phyloP scores from a whole-genome alignment of 208 protist genomes.

The Acanthamoeba sp. region DNA sequence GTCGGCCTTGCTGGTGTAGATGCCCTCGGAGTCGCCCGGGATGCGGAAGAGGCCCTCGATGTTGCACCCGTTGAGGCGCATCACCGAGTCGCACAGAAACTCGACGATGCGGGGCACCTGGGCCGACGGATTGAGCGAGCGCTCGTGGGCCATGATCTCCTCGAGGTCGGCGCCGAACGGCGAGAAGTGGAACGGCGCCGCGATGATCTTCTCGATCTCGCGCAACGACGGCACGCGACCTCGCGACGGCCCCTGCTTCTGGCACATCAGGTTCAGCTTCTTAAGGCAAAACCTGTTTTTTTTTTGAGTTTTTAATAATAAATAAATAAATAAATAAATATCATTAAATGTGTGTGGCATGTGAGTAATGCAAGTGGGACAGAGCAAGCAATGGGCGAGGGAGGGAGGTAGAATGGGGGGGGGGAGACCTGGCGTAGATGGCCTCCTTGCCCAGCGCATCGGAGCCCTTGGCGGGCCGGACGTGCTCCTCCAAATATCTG shows the following conservation, averaged over 20 bases:
- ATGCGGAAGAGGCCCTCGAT: slow-evolving; percentile 64
- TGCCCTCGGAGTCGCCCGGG: slow-evolving; percentile 10
- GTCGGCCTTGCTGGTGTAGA: slow-evolving; percentile 60
- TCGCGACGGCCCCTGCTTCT: slow-evolving; percentile 49
- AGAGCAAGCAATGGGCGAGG: too few species aligned
- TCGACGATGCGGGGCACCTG: slow-evolving; percentile 32
- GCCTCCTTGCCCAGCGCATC: slow-evolving; percentile 9
- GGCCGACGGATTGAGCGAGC: not conserved
- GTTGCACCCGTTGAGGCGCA: not conserved
- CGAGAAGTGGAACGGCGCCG: slow-evolving; percentile 56
- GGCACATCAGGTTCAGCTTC: slow-evolving; percentile 68
- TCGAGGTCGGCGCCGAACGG: slow-evolving; percentile 35
- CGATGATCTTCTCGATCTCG: slow-evolving; percentile 61
- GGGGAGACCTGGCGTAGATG: not conserved
- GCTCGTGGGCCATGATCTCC: slow-evolving; percentile 62
- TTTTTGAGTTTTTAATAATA: not conserved
- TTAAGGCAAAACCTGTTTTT: slow-evolving; percentile 28
- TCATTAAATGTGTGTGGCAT: too few species aligned
- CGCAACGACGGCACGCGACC: slow-evolving; percentile 56
- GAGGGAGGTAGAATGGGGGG: not conserved
- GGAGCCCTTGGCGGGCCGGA: slow-evolving; percentile 10
- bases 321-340: too few species aligned
- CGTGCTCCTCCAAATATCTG: slow-evolving; percentile 46
- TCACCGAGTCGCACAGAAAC: slow-evolving; percentile 21
- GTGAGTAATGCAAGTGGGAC: too few species aligned